Evolutionary conservation across 1,284 basidiomycete genomes (phyloP), one percentile per base, ranked within the genome.

Genomic region (Tranzscheliella williamsii): DNA sequence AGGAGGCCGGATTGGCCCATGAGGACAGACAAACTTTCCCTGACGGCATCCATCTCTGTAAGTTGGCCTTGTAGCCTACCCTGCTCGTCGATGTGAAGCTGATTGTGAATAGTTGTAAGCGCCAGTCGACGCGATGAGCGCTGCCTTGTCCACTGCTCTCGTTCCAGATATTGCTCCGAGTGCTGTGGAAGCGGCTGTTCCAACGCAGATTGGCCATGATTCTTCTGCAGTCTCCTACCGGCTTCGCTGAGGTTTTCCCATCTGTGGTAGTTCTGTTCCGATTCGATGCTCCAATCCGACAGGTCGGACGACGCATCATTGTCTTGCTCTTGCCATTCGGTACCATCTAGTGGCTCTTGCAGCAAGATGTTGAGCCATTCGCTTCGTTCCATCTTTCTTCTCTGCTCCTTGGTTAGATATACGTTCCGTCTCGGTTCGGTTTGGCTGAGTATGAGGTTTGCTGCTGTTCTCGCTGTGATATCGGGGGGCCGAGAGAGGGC

Each of bases 301-400:
- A 64, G 44, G 8, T 64, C 54, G 5, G 50, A 58, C 8, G 24
- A 32, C 24, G 51, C 29, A 22, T 51, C 38, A 1, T 54, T 41
- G 4, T 13, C 42, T 2, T 43, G 23, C 1, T 49, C 54, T 15
- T 32, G 24, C 53, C 50, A 56, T 5, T 29, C 53, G 17, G 50
- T 46, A 15, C 53, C 63, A 27, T 57, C 42, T 7, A 57, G 40
- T 1, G 56, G 53, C 21, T 60, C 62, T 12, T 60, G 53, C 29
- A 46, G 34, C 18, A 58, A 16, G 27, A 67, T 62, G 42, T 29
- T 31, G 23, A 54, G 47, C 61, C 61, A 64, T 26, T 57, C 54
- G 26, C 49, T 31, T 12, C 34, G 44, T 27, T 64, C 54, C 6
- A 42, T 46, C 11, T 49, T 40, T 26, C 42, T 53, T 6, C 47